Base-by-base conservation (phyloP, 2,329 filamentous ascomycete species). In the Phaeoacremonium minimum region DNA sequence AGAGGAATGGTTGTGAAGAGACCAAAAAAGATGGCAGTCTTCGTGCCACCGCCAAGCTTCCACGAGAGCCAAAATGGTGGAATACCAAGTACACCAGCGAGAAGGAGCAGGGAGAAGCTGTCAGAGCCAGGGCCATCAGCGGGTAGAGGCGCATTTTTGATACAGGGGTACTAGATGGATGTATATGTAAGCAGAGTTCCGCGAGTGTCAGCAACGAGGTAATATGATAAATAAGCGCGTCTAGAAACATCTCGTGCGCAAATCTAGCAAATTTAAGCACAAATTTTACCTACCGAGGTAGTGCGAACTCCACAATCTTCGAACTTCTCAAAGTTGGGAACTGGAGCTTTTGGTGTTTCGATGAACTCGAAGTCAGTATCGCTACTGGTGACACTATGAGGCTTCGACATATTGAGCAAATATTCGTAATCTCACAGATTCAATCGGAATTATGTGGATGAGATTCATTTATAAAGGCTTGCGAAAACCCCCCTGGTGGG, bases 101-200 rank as follows among this genome's bases (percentile, higher is more conserved):
- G 81, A 52, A 85, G 66, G 50, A 73, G 67, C 68, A 93, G 95
- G 67, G 84, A 90, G 80, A 97, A 98, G 64, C 71, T 82, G 50
- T 95, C 88, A 62, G 77, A 81, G 47, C 89, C 86, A 35, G 88
- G 70, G 34, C 80, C 87, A 61, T 98, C 93, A 47, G 90, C 91
- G 26, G 93, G 93, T 30, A 97, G 80, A 47, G 93, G 89, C 33
- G 83, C 87, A 79, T 97, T 97, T 60, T 94, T 87, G 68, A 97
- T 97, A 43, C 88, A 69, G 19, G 87, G 84, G 55, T 80, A 91
- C 90, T 94, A 56, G 22, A 30, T 26, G 22, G 22, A 9, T 26
- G 22, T n/a, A 26, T 9, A n/a, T n/a, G 22, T 26, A 9, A 26
- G 22, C 9, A 26, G n/a, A 9, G 22, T n/a, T 9, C 22, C 22